Base-by-base conservation (phyloP, 805 yeast species). In the Hanseniaspora occidentalis region DNA sequence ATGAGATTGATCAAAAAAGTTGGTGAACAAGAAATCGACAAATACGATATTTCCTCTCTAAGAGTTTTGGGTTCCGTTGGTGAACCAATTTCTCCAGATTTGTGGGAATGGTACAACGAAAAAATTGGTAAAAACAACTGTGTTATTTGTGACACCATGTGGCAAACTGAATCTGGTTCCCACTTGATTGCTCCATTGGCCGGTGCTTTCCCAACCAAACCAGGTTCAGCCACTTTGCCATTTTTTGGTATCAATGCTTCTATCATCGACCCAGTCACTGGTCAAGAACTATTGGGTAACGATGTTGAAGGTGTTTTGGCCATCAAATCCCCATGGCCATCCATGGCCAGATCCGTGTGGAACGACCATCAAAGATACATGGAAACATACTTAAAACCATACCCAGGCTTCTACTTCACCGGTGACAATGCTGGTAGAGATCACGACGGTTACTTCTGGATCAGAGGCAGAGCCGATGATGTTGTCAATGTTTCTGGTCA, bases 371-470 rank as follows among this genome's bases (percentile, higher is more conserved):
- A 67, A 47, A 78, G 95, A 54, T 89, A 72, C 66, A 66, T 86
- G 54, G 96, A 89, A 46, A 92, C 97, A 31, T 92, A 92, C 63
- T 70, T 92, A 58, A 79, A 78, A 53, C 95, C 96, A 39, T 92
- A 89, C 68, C 84, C 89, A 44, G 94, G 95, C 44, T 77, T 73
- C 66, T 92, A 86, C 68, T 92, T 92, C 71, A 83, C 96, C 10
- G 98, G 98, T 54, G 98, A 89, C 61, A 97, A 97, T 66, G 97
- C 96, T 41, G 97, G 94, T 35, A 78, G 96, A 60, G 98, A 92
- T 62, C 75, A 75, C 47, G 97, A 92, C 57, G 97, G 97, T 38
- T 92, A 79, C 71, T 84, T 78, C 69, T 92, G 97, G 96, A 89
- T 92, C 61, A 75, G 89, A 63, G 98, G 98, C 54, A 81, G 98